Percentiles rank a stretch among this genome's conserved stretches.
phyloP scores from a whole-genome alignment of 2,329 filamentous ascomycete species.

The Cordyceps farinosa region DNA sequence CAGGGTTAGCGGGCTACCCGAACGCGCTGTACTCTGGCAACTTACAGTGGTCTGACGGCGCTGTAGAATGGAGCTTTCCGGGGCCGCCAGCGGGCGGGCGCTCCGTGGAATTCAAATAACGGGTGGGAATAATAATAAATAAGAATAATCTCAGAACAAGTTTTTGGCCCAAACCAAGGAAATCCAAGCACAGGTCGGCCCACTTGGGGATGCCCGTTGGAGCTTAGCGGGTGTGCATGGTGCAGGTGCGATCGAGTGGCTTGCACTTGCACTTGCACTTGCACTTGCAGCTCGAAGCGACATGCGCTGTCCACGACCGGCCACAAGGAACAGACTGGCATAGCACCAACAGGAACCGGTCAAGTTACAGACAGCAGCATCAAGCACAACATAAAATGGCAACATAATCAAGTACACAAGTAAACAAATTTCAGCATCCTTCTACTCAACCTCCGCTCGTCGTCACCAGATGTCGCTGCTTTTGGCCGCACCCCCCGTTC shows the following conservation, averaged over 20 bases:
- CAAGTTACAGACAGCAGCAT: too few relatives aligned
- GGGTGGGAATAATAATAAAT: not conserved
- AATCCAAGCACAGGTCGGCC: not conserved
- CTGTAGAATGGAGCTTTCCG: not conserved
- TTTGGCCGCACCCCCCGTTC: not conserved
- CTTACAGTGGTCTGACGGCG: not conserved
- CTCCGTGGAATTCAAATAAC: not conserved
- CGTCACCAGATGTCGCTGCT: not conserved
- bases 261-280: not conserved
- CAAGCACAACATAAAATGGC: too few relatives aligned
- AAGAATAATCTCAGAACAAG: not conserved
- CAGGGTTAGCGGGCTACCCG: not conserved
- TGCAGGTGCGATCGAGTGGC: conserved; percentile 12
- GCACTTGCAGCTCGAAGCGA: too few relatives aligned
- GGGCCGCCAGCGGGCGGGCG: not conserved
- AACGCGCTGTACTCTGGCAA: not conserved
- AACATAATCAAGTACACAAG: too few relatives aligned
- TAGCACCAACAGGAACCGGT: too few relatives aligned
- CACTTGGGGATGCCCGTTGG: not conserved
- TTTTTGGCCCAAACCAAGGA: conserved; percentile 8
- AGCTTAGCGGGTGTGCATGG: not conserved
- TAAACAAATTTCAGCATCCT: too few relatives aligned
- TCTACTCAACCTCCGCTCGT: too few relatives aligned
- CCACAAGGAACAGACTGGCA: too few relatives aligned
- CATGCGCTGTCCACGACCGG: too few relatives aligned